Evolutionary conservation across 1,139 yeast species (phyloP), one percentile per base, ranked within the genome.

Genomic region (Sugiyamaella neomexicana): DNA sequence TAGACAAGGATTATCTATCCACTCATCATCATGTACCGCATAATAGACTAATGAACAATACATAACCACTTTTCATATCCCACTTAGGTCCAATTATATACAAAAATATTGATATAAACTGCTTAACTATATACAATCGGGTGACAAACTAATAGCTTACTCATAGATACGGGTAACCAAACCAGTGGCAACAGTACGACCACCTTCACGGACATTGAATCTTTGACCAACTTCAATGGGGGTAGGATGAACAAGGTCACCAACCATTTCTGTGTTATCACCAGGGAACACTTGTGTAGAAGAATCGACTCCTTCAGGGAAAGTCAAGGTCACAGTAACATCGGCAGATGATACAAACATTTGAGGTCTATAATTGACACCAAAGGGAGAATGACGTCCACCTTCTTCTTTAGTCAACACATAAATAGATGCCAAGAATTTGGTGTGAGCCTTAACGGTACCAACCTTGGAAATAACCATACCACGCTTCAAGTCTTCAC

Each of bases 161-260:
- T 88, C 96, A 66, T 89, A 75, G 75, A 93, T 86, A 79, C 96
- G 86, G 69, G 99, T 93, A 67, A 93, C 83, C 79, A 93, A 80
- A 80, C 99, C 99, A 66, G 99, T 93, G 75, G 97, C 99, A 65
- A 93, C 98, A 62, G 99, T 93, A 79, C 86, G 89, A 73, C 98
- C 98, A 79, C 99, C 98, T 80, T 93, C 99, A 85, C 99, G 95
- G 74, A 93, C 82, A 84, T 93, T 93, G 86, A 93, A 93, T 78
- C 98, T 89, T 80, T 90, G 97, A 75, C 95, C 95, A 68, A 86
- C 85, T 80, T 93, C 99, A 65, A 95, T 72, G 63, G 98, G 97
- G 66, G 95, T 89, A 72, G 96, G 93, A 78, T 83, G 89, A 64
- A 87, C 85, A 72, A 93, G 81, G 72, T 87, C 89, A 71, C 95